Conservation (phyloP, 805 yeast species). For the Candida oleophila region DNA sequence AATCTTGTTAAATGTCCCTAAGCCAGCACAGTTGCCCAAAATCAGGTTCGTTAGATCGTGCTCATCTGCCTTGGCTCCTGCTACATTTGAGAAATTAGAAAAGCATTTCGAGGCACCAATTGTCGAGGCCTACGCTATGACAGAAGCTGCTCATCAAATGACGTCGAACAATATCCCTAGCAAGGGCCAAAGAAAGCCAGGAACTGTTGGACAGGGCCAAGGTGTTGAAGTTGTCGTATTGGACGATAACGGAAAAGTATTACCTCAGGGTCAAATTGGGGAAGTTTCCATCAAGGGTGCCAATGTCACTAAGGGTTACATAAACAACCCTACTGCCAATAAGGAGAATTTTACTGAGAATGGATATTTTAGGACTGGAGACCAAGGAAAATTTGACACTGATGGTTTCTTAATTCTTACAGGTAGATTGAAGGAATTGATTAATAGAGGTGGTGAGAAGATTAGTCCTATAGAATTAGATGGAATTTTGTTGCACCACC, state of each 20-base stretch:
- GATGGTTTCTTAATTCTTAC: constrained; percentile 62
- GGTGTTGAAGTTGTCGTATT: constrained; percentile 64
- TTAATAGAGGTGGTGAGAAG: constrained; percentile 78
- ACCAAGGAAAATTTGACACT: constrained; percentile 61
- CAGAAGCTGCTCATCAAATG: constrained; percentile 81
- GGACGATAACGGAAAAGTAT: constrained; percentile 46
- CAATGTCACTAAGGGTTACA: constrained; percentile 70
- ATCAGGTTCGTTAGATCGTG: constrained; percentile 71
- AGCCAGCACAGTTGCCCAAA: constrained; percentile 51
- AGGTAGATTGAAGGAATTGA: constrained; percentile 72
- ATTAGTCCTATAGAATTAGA: constrained; percentile 74
- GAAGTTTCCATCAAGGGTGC: constrained; percentile 69
- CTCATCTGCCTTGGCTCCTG: constrained; percentile 68
- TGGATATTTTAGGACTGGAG: constrained; percentile 76
- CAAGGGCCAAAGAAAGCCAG: constrained; percentile 56
- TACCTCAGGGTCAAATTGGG: constrained; percentile 56
- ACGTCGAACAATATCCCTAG: constrained; percentile 69
- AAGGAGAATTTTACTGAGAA: constrained; percentile 57
- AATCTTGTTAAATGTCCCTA: constrained; percentile 53
- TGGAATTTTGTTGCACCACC: constrained; percentile 56
- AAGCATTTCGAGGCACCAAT: constrained; percentile 62
- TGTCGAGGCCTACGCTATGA: constrained; percentile 77
- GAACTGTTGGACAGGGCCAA: constrained; percentile 66
- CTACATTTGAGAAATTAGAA: constrained; percentile 59
- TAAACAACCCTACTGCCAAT: constrained; percentile 71